Evolutionary conservation across 805 yeast genomes (phyloP).

Genomic region (Candida bentonensis): DNA sequence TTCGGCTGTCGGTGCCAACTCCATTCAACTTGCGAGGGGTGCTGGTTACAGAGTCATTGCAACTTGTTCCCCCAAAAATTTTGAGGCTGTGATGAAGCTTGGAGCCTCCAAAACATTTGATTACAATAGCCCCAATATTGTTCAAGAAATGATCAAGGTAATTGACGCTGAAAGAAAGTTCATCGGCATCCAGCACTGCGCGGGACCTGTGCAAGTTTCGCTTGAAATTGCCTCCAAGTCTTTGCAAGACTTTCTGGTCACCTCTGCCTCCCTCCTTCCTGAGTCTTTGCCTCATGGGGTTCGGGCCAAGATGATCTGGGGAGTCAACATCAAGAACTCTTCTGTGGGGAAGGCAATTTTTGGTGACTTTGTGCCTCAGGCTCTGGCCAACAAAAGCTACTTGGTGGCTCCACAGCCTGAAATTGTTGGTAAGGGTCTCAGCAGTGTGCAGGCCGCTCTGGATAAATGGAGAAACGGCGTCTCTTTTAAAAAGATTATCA

Average conservation of each 20-base stretch:
- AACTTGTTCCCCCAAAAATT: slow-evolving; percentile 35
- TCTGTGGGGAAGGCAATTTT: slow-evolving; percentile 3
- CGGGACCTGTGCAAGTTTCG: slow-evolving; percentile 8
- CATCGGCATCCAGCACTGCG: slow-evolving; percentile 7
- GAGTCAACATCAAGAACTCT: not conserved
- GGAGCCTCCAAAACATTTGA: slow-evolving; percentile 44
- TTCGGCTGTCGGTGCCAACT: slow-evolving; percentile 40
- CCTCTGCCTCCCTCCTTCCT: not conserved
- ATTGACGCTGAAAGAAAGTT: slow-evolving; percentile 8
- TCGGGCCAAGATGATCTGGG: not conserved
- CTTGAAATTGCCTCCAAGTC: slow-evolving; percentile 2
- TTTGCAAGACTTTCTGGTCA: not conserved
- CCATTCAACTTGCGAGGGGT: slow-evolving; percentile 44
- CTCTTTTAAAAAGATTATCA: slow-evolving; percentile 9
- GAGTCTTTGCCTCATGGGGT: not conserved
- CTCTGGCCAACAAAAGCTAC: not conserved
- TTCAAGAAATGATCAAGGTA: slow-evolving; percentile 26
- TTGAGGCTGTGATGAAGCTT: slow-evolving; percentile 25
- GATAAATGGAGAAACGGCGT: slow-evolving; percentile 6
- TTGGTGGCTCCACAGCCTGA: slow-evolving; percentile 6
- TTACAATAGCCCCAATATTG: slow-evolving; percentile 24
- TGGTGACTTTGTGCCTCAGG: slow-evolving; percentile 2
- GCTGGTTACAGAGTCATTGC: slow-evolving; percentile 30
- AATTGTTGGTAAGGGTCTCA: slow-evolving; percentile 6
- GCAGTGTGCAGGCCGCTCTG: slow-evolving; percentile 7